A percentile compares a stretch with the other conserved stretches of the same genome.
These are phyloP conservation scores for Staphylotrichum longicolle DNA, from an alignment of 495 filamentous ascomycete species.

Conservation along the genomic window DNA sequence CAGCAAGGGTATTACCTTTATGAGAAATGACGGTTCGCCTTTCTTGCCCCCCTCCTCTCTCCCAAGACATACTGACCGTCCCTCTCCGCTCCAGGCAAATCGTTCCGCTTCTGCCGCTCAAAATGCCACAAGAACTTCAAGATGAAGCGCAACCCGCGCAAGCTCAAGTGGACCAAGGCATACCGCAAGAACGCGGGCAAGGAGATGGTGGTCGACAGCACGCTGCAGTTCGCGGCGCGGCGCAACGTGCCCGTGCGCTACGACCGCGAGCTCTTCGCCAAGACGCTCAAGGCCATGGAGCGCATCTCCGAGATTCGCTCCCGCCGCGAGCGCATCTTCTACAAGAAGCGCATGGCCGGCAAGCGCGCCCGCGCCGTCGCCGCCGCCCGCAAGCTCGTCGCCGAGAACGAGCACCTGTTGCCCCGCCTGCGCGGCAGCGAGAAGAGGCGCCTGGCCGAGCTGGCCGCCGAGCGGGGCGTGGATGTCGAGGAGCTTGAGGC, in stretches of 20 bases:
- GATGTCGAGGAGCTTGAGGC: slow-evolving; percentile 55
- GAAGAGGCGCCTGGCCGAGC: slow-evolving; percentile 50
- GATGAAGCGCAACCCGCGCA: slow-evolving; percentile 83
- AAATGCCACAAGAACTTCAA: slow-evolving; percentile 99
- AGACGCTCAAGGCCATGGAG: slow-evolving; percentile 88
- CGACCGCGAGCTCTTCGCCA: slow-evolving; percentile 82
- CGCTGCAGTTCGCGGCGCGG: slow-evolving; percentile 84
- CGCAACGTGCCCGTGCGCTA: slow-evolving; percentile 95
- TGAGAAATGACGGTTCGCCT: slow-evolving; percentile 65
- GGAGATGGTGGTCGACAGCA: slow-evolving; percentile 93
- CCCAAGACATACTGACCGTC: slow-evolving; percentile 29
- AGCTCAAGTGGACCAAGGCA: slow-evolving; percentile 86
- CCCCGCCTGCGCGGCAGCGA: slow-evolving; percentile 59
- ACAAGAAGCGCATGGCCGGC: slow-evolving; percentile 86
- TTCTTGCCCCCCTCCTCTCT: slow-evolving; percentile 45
- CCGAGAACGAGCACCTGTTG: slow-evolving; percentile 85
- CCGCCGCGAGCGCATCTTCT: slow-evolving; percentile 82
- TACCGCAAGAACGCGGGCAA: slow-evolving; percentile 76
- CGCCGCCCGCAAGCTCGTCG: slow-evolving; percentile 80
- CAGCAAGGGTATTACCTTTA: slow-evolving; percentile 76
- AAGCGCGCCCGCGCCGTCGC: slow-evolving; percentile 77
- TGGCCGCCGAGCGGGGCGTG: slow-evolving; percentile 50
- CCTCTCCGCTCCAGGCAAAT: slow-evolving; percentile 48
- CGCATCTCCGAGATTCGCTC: slow-evolving; percentile 82
- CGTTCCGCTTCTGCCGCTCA: slow-evolving; percentile 71